Base-by-base conservation (phyloP, 163 green algal genomes). In the Coccomyxa subellipsoidea region DNA sequence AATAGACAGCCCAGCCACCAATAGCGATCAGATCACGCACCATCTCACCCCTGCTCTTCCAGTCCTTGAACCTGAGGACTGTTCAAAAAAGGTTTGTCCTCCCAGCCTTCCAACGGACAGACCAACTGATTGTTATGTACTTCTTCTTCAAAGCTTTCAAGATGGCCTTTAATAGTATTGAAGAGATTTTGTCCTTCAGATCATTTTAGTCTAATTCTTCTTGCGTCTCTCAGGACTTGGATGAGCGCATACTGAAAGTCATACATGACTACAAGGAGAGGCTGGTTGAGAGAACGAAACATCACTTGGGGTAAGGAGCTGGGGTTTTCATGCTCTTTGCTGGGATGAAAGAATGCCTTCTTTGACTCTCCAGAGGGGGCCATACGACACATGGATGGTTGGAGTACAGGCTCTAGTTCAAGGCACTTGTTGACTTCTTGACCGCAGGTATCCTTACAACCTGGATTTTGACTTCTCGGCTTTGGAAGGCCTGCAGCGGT, bases 391-490 rank as follows among this genome's bases (percentile, higher is more conserved):
- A n/a, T n/a, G n/a, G n/a, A n/a, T n/a, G n/a, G n/a, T n/a, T n/a
- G n/a, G n/a, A n/a, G n/a, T n/a, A n/a, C 23, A 73, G 21, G 77
- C 72, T 25, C n/a, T n/a, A n/a, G 34, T 31, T 59, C 18, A 23
- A 18, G 53, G 7, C 34, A 34, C 31, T 47, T 7, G 21, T 12
- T 12, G 9, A 29, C 39, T 40, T n/a, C 10, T 8, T 38, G 9
- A 27, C 27, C 25, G 32, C 82, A 96, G 94, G 53, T 99, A 99
- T 84, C 96, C 96, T 0, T 99, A 99, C 93, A 99, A 99, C 88
- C 89, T 99, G 32, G 96, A 98, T 79, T 99, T 99, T 90, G 93
- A 99, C 84, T 99, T 96, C 85, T 93, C 91, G 7, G 89, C 93
- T 0, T 84, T 99, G 71, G 92, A 98, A 85, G 88, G 89, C 27